Evolutionary conservation across 2,329 filamentous ascomycete species (phyloP).

Genomic region (Ophiostoma perfectum): DNA sequence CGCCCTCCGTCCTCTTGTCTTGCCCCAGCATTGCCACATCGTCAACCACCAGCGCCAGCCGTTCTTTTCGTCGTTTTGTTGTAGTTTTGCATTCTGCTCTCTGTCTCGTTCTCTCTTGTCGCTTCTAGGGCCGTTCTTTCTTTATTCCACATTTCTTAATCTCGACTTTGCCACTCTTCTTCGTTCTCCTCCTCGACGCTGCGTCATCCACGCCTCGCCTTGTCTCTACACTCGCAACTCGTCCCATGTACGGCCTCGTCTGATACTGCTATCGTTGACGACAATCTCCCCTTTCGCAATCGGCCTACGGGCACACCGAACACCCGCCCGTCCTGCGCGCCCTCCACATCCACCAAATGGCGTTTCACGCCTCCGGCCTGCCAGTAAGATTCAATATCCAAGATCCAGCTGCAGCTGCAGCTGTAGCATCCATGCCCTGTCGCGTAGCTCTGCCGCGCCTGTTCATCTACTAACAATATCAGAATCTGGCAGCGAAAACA

Average conservation of each 20-base stretch:
- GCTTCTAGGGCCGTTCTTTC: neutral
- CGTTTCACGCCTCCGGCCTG: conserved; percentile 22
- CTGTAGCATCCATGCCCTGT: neutral
- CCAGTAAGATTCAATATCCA: conserved; percentile 20
- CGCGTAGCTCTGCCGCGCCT: neutral
- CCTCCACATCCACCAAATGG: conserved; percentile 8
- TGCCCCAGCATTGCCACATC: neutral
- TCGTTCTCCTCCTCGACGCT: neutral
- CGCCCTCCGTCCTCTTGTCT: neutral
- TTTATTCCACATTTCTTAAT: neutral
- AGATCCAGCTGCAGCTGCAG: neutral
- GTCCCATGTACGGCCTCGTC: neutral
- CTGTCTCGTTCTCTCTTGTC: neutral
- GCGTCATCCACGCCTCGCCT: neutral
- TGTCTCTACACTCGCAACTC: too few species aligned
- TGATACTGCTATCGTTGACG: neutral
- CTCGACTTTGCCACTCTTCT: neutral
- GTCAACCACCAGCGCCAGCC: neutral
- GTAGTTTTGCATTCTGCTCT: conserved; percentile 8
- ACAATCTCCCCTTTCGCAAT: too few species aligned
- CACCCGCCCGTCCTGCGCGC: neutral
- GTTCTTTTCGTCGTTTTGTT: conserved; percentile 12
- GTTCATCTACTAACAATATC: neutral
- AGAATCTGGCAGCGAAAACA: neutral
- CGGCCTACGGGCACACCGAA: neutral